Evolutionary conservation across 495 filamentous ascomycete genomes (phyloP).

Genomic region (Penicillium simplicissimum): DNA sequence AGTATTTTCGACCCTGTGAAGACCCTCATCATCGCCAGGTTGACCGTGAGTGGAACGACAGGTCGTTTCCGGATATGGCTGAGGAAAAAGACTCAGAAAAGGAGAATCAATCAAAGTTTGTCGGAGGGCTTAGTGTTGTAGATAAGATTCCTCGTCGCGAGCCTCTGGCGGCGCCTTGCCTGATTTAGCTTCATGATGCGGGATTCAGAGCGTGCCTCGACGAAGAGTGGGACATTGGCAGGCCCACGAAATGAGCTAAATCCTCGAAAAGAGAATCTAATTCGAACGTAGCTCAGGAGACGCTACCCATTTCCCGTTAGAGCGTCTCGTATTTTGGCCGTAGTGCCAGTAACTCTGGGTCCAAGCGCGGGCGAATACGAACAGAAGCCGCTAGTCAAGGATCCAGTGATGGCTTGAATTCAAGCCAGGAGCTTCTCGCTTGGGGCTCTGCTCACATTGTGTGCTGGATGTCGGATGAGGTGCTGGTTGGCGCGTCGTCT

Average conservation of each 20-base stretch:
- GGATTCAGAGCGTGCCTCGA: neutral
- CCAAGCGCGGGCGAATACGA: constrained; percentile 16
- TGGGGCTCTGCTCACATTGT: neutral
- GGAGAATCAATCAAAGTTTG: neutral
- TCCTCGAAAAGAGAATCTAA: neutral
- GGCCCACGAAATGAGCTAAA: neutral
- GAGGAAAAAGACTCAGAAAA: neutral
- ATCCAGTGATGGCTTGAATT: neutral
- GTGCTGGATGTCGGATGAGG: neutral
- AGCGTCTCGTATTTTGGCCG: constrained; percentile 13
- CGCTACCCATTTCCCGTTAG: neutral
- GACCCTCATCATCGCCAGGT: constrained; percentile 7
- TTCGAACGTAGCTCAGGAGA: neutral
- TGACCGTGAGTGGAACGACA: neutral
- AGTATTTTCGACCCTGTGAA: neutral
- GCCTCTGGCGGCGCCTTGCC: neutral
- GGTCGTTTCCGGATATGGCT: neutral
- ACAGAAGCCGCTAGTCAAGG: constrained; percentile 7
- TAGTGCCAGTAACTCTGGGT: neutral
- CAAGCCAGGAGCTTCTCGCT: neutral
- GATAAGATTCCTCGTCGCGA: neutral
- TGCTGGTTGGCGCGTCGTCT: too few species aligned
- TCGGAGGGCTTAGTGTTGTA: neutral
- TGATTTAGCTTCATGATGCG: neutral
- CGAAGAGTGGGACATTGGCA: neutral